These are phyloP conservation scores for Cenchrus purpureus DNA, from an alignment of 176 grass and related monocot genomes.

Conservation along the genomic window DNA sequence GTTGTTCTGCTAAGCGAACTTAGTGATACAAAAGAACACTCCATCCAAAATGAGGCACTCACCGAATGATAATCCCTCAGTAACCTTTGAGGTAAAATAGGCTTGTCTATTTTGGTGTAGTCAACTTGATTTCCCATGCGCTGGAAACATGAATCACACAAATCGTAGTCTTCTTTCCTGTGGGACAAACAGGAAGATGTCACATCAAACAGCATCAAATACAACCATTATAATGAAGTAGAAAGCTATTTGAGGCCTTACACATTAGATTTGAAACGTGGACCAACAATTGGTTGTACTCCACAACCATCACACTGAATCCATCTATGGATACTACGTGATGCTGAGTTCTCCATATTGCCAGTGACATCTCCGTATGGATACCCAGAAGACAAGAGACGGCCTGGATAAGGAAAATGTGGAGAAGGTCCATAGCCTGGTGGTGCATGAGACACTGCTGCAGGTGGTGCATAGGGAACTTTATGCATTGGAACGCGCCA, in stretches of 20 bases:
- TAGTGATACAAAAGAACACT: neutral
- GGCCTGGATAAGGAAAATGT: conserved; percentile 52
- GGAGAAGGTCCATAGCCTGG: conserved; percentile 38
- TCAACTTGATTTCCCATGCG: conserved; percentile 61
- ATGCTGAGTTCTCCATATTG: conserved; percentile 21
- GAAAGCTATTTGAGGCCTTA: conserved; percentile 48
- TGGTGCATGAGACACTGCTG: conserved; percentile 26
- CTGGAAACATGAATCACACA: conserved; percentile 80
- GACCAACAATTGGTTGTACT: conserved; percentile 74
- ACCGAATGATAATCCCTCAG: conserved; percentile 42
- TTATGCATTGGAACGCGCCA: conserved; percentile 44
- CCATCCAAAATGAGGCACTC: conserved; percentile 26
- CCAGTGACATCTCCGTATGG: conserved; percentile 46
- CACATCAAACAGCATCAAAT: conserved; percentile 19
- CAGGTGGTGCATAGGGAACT: conserved; percentile 12
- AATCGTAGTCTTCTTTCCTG: conserved; percentile 92
- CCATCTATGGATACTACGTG: conserved; percentile 51
- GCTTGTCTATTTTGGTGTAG: conserved; percentile 63
- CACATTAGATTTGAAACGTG: conserved; percentile 87
- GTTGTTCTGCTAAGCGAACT: neutral
- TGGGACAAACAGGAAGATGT: conserved; percentile 21
- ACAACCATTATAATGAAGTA: neutral
- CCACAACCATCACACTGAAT: conserved; percentile 89
- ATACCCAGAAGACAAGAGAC: conserved; percentile 41
- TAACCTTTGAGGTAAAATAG: conserved; percentile 37